Evolutionary conservation across 2,329 filamentous ascomycete genomes (phyloP), one percentile per base, ranked within the genome.

Genomic region (Phialocephala sp.): DNA sequence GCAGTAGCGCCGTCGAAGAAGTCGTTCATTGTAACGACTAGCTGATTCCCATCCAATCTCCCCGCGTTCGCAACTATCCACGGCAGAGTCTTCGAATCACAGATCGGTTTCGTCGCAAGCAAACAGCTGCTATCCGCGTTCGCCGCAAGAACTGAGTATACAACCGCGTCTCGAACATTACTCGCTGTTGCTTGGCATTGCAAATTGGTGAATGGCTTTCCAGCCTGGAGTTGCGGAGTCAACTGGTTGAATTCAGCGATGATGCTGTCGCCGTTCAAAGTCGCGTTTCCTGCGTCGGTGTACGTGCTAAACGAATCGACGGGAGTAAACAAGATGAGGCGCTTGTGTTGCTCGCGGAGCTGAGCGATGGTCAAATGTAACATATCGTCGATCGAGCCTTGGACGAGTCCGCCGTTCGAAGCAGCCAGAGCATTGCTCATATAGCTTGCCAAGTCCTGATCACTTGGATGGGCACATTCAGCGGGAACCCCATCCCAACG

Each of bases 131-230:
- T 83, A 22, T 75, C 77, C 0, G 80, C 78, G 71, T 82, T 78
- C 4, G 78, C 76, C 55, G 80, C 77, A n/a, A 83, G 50, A 8
- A 84, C 79, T 50, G 79, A 82, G 62, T 80, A 80, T 4, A 78
- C 75, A 45, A 84, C 77, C 0, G 82, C 83, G 64, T 81, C 79
- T 3, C 77, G 75, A 47, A 84, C 81, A 69, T 82, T 83, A 5
- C 80, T 80, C n/a, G 82, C 78, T 2, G 82, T 85, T 1, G 82
- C 82, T 74, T 85, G 82, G 63, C 81, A 84, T 68, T 85, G 83
- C 55, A 81, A 72, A 58, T 80, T 79, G 43, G 79, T 77, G 65
- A 82, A 79, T 5, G 76, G 76, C 45, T 74, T 76, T 6, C 76
- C 76, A 2, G 69, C 71, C 65, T 77, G 75, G 8, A 72, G 72